These are phyloP conservation scores for Podospora comata DNA, from an alignment of 495 filamentous ascomycete species.

Conservation along the genomic window DNA sequence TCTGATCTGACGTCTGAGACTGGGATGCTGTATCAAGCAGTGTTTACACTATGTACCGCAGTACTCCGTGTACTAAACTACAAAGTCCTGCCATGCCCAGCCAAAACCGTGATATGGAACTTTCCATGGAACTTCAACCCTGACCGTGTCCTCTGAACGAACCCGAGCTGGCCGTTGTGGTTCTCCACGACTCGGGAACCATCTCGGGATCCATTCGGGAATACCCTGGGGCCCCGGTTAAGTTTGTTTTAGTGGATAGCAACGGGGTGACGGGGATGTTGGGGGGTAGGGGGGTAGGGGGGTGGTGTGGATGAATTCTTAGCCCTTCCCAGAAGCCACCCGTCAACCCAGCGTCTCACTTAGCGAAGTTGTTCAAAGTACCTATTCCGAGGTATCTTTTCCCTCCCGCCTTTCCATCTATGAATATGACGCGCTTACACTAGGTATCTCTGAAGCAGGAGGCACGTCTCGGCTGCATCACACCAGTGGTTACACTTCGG, in stretches of 20 bases:
- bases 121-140: not conserved
- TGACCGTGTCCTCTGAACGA: not conserved
- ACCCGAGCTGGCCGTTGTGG: not conserved
- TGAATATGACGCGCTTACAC: not conserved
- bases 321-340: not conserved
- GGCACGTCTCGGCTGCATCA: not conserved
- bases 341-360: not conserved
- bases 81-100: not conserved
- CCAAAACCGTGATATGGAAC: not conserved
- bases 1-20: not conserved
- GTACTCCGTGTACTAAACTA: too few species aligned
- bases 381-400: not conserved
- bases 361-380: not conserved
- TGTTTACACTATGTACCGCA: too few species aligned
- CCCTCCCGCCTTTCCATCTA: not conserved
- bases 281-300: too few species aligned
- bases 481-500: too few species aligned
- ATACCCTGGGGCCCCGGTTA: not conserved
- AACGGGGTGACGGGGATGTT: not conserved
- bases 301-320: not conserved
- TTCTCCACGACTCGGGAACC: not conserved
- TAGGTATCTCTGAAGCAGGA: not conserved
- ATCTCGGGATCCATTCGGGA: not conserved
- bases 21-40: not conserved
- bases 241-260: not conserved